These are phyloP conservation scores for Lasiosphaeris hirsuta DNA, from an alignment of 495 filamentous ascomycete species.

Conservation along the genomic window DNA sequence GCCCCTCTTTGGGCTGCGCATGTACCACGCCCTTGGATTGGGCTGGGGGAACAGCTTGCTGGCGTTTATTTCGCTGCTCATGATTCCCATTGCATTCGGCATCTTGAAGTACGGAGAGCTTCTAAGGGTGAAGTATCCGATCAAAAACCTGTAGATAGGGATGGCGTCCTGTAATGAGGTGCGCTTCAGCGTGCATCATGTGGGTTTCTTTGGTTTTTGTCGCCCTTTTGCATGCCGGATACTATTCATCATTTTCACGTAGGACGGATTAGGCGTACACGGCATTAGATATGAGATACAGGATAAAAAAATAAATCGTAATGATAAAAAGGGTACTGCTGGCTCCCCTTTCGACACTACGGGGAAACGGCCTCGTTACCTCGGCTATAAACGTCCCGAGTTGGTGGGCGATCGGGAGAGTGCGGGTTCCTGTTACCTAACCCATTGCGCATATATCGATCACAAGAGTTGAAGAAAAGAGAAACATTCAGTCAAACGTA, in stretches of 20 bases:
- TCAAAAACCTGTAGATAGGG: constrained; percentile 35
- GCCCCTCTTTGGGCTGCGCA: constrained; percentile 51
- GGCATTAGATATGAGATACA: too few species aligned
- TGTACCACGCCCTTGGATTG: constrained; percentile 54
- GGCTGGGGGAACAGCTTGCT: constrained; percentile 62
- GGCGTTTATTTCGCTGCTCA: constrained; percentile 49
- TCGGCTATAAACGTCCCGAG: constrained; percentile 1
- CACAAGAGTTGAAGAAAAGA: background rate
- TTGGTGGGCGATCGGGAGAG: background rate
- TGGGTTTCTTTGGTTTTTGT: background rate
- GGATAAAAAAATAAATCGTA: too few species aligned
- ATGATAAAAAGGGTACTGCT: too few species aligned
- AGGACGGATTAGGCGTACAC: too few species aligned
- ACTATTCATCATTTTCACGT: too few species aligned
- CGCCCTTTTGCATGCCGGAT: background rate
- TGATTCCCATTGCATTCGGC: constrained; percentile 50
- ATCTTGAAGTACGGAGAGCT: constrained; percentile 52
- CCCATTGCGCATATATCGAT: background rate
- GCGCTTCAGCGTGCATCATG: background rate
- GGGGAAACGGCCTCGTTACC: background rate
- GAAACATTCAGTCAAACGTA: background rate
- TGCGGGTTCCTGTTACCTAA: constrained; percentile 6
- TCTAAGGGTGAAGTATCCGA: constrained; percentile 43
- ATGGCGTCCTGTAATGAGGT: background rate
- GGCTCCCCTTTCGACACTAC: too few species aligned